phyloP scores from a whole-genome alignment of 2,329 filamentous ascomycete genomes.

The Exophiala oligosperma region DNA sequence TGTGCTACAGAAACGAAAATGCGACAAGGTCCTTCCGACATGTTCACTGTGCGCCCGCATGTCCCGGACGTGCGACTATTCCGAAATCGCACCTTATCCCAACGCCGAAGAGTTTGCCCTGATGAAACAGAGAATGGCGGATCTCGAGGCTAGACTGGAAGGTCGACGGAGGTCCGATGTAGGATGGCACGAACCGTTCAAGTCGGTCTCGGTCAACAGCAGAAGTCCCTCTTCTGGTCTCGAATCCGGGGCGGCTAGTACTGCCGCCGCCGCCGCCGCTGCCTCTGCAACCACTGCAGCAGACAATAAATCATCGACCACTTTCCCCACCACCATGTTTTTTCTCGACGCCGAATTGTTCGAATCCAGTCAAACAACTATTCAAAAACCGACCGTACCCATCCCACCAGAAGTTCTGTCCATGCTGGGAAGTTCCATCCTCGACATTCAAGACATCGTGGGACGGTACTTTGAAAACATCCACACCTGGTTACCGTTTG shows the following conservation, averaged over 20 bases:
- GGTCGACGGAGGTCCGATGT: conserved; percentile 11
- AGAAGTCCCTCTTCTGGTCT: conserved; percentile 6
- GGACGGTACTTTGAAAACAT: conserved; percentile 29
- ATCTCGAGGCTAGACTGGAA: conserved; percentile 25
- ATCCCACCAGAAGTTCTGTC: conserved; percentile 23
- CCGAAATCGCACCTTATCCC: conserved; percentile 18
- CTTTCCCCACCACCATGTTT: conserved; percentile 25
- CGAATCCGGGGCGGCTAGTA: not conserved
- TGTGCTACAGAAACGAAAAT: conserved; percentile 50
- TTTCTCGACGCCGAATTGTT: conserved; percentile 29
- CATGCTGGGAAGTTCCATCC: conserved; percentile 25
- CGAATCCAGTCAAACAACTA: conserved; percentile 12
- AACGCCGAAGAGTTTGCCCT: conserved; percentile 23
- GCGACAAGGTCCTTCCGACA: conserved; percentile 51
- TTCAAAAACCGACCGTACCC: conserved; percentile 15
- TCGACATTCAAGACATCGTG: conserved; percentile 26
- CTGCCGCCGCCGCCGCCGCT: not conserved
- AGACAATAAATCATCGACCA: conserved; percentile 6
- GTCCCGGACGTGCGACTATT: conserved; percentile 28
- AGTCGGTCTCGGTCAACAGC: conserved; percentile 6
- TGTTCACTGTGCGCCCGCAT: conserved; percentile 49
- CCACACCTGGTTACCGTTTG: conserved; percentile 31
- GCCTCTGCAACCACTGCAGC: too few relatives aligned
- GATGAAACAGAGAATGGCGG: conserved; percentile 25
- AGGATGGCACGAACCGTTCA: conserved; percentile 20